Base-by-base conservation (phyloP, 176 grass and related monocot species). In the Pontederia crassipes region DNA sequence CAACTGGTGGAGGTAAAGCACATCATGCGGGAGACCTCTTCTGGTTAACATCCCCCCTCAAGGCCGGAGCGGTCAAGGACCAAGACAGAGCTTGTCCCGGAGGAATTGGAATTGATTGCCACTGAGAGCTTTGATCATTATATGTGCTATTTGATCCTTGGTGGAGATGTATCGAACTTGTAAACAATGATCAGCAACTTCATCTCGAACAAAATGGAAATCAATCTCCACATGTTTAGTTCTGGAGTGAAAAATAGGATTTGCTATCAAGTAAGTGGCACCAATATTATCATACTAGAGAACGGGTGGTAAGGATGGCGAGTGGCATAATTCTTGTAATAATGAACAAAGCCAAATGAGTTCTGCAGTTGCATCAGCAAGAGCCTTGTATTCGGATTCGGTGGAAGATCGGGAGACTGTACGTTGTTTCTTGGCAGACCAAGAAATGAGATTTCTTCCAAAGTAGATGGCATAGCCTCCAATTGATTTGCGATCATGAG, bases 161-260 rank as follows among this genome's bases (percentile, higher is more conserved):
- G 32, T 4, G 4, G 32, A 40, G 2, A 40, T 40, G 6, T 40
- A 1, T 7, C 32, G 2, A 40, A 40, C 32, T 4, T 40, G 4
- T 4, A 40, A 7, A 1, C 4, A 7, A 1, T 3, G 32, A 1
- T 3, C 6, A 4, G 32, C 32, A 7, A 40, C 32, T 40, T 40
- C 32, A 40, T 64, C 59, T 7, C 1, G 0, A 14, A 64, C 59
- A 29, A 64, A 45, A 5, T 64, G 11, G 59, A 29, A 64, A 28
- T 64, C 59, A 29, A 64, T 64, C 18, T 64, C 59, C 0, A 64
- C 28, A 24, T 64, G 59, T 28, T 40, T 40, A 4, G 32, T 40
- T 3, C 32, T 3, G 6, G 32, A 3, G 6, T 40, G 32, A 1
- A 40, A 64, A 10, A 64, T 11, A 8, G 59, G 59, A 29, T 64